Evolutionary conservation across 2,329 filamentous ascomycete genomes (phyloP), one percentile per base, ranked within the genome.

Genomic region (Scedosporium apiospermum): DNA sequence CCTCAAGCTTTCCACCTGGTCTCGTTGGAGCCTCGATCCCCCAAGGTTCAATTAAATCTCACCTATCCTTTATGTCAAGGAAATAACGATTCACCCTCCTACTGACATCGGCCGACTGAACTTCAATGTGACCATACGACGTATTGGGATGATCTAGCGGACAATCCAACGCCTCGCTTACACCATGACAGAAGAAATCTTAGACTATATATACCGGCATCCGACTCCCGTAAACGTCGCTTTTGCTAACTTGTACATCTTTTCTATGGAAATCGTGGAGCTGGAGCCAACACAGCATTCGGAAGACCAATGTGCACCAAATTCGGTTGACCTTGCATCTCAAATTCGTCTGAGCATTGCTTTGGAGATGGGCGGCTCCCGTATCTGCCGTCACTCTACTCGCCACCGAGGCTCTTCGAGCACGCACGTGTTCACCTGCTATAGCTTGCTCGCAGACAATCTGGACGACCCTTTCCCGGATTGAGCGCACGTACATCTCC

Each of bases 241-340:
- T 81, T 69, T 82, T 82, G 55, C 78, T 72, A 2, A 81, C 69
- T 9, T 58, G 57, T 6, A 58, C n/a, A 58, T 58, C 38, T n/a
- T 34, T 58, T 18, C 16, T 16, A 16, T 41, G 42, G 61, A 85
- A 84, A 66, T 85, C 80, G 66, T 85, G 82, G 64, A 85, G 70
- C 71, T 81, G 75, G 61, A 84, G 70, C 83, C 82, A 84, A 68
- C 81, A 84, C 26, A 84, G 73, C 82, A 84, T 85, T 27, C 82
- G 72, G 65, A 84, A 81, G 3, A 84, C 75, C 18, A 85, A 71
- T 6, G 78, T 79, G 66, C 80, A 81, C 82, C 82, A 84, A n/a
- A 83, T 76, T 6, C 77, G 74, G 53, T 76, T 74, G 53, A 55
- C 74, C 70, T n/a, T 69, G 23, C 57, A 6, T 18, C 30, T 41